Conservation (phyloP, 106 monocot genomes). For the Dioscorea dumetorum region DNA sequence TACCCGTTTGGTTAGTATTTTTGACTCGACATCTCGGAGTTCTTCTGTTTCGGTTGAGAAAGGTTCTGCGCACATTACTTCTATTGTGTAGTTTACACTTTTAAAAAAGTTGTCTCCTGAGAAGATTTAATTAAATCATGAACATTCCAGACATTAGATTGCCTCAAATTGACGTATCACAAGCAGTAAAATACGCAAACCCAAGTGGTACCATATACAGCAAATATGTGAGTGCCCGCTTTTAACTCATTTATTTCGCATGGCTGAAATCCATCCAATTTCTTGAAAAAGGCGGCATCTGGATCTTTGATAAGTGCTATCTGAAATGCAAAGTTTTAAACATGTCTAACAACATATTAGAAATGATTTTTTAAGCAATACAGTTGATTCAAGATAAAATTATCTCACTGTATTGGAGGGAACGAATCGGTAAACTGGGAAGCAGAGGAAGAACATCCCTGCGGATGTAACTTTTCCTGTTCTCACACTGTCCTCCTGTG, state of each 20-base stretch:
- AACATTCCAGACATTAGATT: neutral
- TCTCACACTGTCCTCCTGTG: constrained; percentile 87
- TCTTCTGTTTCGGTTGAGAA: constrained; percentile 71
- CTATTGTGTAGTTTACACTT: constrained; percentile 81
- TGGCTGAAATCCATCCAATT: constrained; percentile 94
- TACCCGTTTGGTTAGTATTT: constrained; percentile 63
- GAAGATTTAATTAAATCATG: neutral
- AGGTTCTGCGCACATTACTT: constrained; percentile 66
- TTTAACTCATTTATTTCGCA: constrained; percentile 96
- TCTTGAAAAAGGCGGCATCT: constrained; percentile 83
- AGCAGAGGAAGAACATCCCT: constrained; percentile 94
- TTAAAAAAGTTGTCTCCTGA: constrained; percentile 95
- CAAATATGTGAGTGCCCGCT: constrained; percentile 91
- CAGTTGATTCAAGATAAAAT: too few species aligned
- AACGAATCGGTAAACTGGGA: constrained; percentile 88
- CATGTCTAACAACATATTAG: neutral
- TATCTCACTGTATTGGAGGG: constrained; percentile 46
- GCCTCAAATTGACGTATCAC: neutral
- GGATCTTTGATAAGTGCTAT: constrained; percentile 61
- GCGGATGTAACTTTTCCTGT: constrained; percentile 86
- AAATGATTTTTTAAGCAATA: neutral
- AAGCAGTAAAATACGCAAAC: neutral
- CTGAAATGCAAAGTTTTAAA: constrained; percentile 18
- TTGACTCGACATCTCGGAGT: constrained; percentile 75
- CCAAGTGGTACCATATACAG: constrained; percentile 69